Conservation (phyloP, 2,329 filamentous ascomycete genomes). For the Botryotinia convoluta region DNA sequence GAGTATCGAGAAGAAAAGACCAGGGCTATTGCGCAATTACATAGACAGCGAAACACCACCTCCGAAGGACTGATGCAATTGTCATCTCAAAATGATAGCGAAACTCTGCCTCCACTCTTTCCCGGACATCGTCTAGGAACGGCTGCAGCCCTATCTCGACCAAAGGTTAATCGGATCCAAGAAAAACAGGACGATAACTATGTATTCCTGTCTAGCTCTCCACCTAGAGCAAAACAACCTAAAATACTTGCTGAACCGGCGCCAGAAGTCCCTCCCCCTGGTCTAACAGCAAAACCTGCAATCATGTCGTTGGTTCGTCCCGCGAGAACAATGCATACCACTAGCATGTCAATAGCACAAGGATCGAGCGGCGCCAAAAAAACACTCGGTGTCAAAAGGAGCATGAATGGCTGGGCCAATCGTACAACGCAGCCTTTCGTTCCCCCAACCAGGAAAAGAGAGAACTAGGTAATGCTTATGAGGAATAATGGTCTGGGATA, state of each 20-base stretch:
- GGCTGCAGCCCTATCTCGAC: slow-evolving; percentile 26
- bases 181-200: slow-evolving; percentile 29
- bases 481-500: not conserved
- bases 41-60: slow-evolving; percentile 8
- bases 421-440: slow-evolving; percentile 32
- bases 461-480: slow-evolving; percentile 14
- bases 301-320: slow-evolving; percentile 32
- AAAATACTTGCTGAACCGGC: slow-evolving; percentile 15
- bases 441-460: slow-evolving; percentile 32
- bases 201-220: slow-evolving; percentile 37
- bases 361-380: slow-evolving; percentile 36
- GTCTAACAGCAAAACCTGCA: slow-evolving; percentile 27
- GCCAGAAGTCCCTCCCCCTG: slow-evolving; percentile 18
- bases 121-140: slow-evolving; percentile 29
- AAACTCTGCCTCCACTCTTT: slow-evolving; percentile 14
- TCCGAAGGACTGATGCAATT: not conserved
- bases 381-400: slow-evolving; percentile 49
- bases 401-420: slow-evolving; percentile 48
- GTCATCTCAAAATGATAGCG: not conserved
- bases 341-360: slow-evolving; percentile 30
- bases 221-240: slow-evolving; percentile 26
- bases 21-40: slow-evolving; percentile 3
- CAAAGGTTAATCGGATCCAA: slow-evolving; percentile 22
- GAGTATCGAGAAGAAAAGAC: not conserved
- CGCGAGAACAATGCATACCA: slow-evolving; percentile 30